Evolutionary conservation across 495 filamentous ascomycete genomes (phyloP).

Genomic region (Neurospora sp.): DNA sequence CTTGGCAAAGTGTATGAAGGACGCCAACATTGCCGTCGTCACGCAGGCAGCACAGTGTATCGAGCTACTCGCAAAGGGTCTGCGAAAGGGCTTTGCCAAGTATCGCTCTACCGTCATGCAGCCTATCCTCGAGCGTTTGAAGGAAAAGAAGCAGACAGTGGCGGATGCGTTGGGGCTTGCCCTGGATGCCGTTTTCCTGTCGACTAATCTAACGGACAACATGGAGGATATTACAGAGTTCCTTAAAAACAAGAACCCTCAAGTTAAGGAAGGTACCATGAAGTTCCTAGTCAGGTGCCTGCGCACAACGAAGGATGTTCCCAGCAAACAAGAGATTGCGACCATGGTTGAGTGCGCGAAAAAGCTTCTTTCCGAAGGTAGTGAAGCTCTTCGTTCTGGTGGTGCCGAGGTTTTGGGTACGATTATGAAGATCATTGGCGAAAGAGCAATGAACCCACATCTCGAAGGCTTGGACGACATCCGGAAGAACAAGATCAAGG

Average conservation of each 20-base stretch:
- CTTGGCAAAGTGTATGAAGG: conserved; percentile 94
- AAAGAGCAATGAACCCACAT: conserved; percentile 90
- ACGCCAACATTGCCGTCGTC: conserved; percentile 93
- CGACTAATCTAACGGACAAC: conserved; percentile 72
- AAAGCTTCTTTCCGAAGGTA: conserved; percentile 82
- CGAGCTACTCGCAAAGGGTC: conserved; percentile 80
- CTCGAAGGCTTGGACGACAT: conserved; percentile 96
- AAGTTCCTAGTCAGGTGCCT: conserved; percentile 85
- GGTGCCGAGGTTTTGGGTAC: conserved; percentile 90
- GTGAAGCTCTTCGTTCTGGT: conserved; percentile 71
- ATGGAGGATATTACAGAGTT: conserved; percentile 82
- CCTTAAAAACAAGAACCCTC: conserved; percentile 89
- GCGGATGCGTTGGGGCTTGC: conserved; percentile 79
- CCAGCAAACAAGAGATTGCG: conserved; percentile 71
- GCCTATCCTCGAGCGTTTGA: conserved; percentile 87
- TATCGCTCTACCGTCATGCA: conserved; percentile 69
- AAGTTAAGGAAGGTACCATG: conserved; percentile 89
- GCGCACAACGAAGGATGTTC: conserved; percentile 71
- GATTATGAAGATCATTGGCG: conserved; percentile 97
- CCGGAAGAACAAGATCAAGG: conserved; percentile 90
- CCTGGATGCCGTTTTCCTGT: conserved; percentile 73
- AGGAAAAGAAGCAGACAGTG: conserved; percentile 91
- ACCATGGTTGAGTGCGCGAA: conserved; percentile 77
- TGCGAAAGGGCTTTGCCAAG: conserved; percentile 68
- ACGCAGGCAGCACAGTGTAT: conserved; percentile 91